These are phyloP conservation scores for Zea mays DNA, from an alignment of 176 grass and related monocot genomes.

Conservation along the genomic window DNA sequence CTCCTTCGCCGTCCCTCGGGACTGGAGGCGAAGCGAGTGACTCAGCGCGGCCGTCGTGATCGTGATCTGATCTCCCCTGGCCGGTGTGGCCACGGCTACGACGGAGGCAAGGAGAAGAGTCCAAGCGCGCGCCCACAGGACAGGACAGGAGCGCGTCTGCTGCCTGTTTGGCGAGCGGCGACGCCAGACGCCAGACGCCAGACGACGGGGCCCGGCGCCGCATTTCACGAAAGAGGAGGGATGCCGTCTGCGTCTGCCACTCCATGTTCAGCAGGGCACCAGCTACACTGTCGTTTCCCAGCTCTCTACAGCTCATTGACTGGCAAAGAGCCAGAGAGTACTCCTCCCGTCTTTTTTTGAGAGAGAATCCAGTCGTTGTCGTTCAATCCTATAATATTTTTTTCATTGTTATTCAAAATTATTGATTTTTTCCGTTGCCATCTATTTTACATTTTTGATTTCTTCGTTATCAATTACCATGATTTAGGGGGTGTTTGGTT, in stretches of 20 bases:
- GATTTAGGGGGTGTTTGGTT: too few relatives aligned
- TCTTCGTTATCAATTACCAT: too few relatives aligned
- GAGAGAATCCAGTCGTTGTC: too few relatives aligned
- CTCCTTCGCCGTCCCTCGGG: neutral
- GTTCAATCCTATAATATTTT: too few relatives aligned
- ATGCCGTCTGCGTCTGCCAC: neutral
- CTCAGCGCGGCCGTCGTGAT: neutral
- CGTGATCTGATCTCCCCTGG: neutral
- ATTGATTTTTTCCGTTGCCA: too few relatives aligned
- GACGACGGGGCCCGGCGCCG: neutral
- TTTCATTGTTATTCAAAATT: too few relatives aligned
- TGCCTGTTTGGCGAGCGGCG: neutral
- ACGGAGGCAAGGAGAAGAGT: neutral
- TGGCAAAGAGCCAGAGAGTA: too few relatives aligned
- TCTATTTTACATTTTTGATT: too few relatives aligned
- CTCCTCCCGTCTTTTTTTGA: too few relatives aligned
- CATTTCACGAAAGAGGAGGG: neutral
- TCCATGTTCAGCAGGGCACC: neutral
- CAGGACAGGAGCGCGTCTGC: neutral
- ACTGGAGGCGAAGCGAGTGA: neutral
- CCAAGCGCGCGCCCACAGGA: conserved; percentile 7
- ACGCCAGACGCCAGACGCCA: neutral
- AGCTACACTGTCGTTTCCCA: neutral
- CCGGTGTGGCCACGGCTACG: neutral
- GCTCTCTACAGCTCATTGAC: too few relatives aligned